phyloP scores from a whole-genome alignment of 2,329 filamentous ascomycete genomes.

The Canariomyces notabilis region DNA sequence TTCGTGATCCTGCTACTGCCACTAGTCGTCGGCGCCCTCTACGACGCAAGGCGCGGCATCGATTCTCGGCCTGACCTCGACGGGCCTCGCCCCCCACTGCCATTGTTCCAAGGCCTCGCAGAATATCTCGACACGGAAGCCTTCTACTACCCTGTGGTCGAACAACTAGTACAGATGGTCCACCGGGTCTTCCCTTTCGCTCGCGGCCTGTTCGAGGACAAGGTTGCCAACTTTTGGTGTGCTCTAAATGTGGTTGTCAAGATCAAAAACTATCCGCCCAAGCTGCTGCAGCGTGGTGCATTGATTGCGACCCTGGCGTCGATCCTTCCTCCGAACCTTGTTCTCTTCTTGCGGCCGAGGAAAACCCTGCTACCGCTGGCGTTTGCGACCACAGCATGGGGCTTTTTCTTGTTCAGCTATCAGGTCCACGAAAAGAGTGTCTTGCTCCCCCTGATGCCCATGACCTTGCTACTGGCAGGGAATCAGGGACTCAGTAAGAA shows the following conservation, averaged over 20 bases:
- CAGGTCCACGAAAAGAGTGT: constrained; percentile 99
- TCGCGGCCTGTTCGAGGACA: constrained; percentile 95
- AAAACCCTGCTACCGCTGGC: constrained; percentile 74
- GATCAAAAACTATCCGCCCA: constrained; percentile 66
- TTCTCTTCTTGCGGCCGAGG: constrained; percentile 73
- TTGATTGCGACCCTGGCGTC: constrained; percentile 68
- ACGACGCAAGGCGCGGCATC: constrained; percentile 62
- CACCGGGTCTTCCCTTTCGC: constrained; percentile 96
- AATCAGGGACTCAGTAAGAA: constrained; percentile 71
- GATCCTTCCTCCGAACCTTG: constrained; percentile 71
- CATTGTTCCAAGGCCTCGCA: constrained; percentile 55
- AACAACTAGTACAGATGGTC: constrained; percentile 77
- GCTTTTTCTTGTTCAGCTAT: constrained; percentile 95
- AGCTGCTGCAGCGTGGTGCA: constrained; percentile 70
- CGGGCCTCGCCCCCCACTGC: constrained; percentile 56
- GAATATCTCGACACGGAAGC: constrained; percentile 58
- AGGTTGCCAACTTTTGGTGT: constrained; percentile 98
- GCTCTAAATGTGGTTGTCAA: constrained; percentile 86
- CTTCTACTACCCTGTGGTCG: constrained; percentile 66
- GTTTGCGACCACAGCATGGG: constrained; percentile 83
- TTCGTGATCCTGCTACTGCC: constrained; percentile 75
- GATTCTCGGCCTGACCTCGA: constrained; percentile 52
- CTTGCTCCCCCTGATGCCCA: constrained; percentile 83
- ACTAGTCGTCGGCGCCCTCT: constrained; percentile 65
- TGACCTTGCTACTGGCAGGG: constrained; percentile 80